Evolutionary conservation across 805 yeast genomes (phyloP).

Genomic region (Kurtzmaniella cleridarum): DNA sequence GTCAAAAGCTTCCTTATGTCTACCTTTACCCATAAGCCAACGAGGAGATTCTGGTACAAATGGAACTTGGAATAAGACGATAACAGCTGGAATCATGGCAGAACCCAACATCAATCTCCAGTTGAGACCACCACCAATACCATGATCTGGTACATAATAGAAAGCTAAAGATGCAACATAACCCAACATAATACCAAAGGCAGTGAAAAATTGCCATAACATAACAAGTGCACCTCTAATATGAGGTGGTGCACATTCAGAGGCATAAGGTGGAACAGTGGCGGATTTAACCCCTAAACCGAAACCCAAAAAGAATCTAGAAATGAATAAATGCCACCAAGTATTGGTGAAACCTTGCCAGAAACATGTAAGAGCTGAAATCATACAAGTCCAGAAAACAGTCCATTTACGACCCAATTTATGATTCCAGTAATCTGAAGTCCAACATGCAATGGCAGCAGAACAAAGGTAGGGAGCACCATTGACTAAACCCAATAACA

Average conservation of each 20-base stretch:
- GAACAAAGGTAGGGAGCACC: conserved; percentile 64
- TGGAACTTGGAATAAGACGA: conserved; percentile 45
- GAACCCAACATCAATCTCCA: conserved; percentile 67
- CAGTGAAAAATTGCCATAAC: conserved; percentile 75
- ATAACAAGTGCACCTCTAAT: conserved; percentile 63
- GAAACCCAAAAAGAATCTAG: conserved; percentile 53
- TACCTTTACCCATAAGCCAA: conserved; percentile 55
- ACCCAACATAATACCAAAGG: conserved; percentile 67
- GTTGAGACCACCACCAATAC: conserved; percentile 43
- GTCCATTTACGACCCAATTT: conserved; percentile 55
- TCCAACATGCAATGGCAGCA: conserved; percentile 56
- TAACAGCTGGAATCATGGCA: conserved; percentile 51
- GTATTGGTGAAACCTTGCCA: conserved; percentile 64
- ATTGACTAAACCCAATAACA: conserved; percentile 57
- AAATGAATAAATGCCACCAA: conserved; percentile 57
- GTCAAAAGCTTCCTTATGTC: conserved; percentile 44
- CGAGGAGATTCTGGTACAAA: conserved; percentile 68
- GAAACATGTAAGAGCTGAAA: conserved; percentile 56
- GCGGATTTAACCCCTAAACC: conserved; percentile 67
- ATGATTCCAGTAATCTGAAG: conserved; percentile 48
- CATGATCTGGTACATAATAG: conserved; percentile 44
- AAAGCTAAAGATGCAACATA: conserved; percentile 56
- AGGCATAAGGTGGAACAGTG: conserved; percentile 62
- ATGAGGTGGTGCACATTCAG: conserved; percentile 54
- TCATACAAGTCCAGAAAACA: conserved; percentile 53